A percentile compares a stretch with the other conserved stretches of the same genome.
phyloP scores from a whole-genome alignment of 2,329 filamentous ascomycete genomes.

The Pseudogymnoascus sp. region DNA sequence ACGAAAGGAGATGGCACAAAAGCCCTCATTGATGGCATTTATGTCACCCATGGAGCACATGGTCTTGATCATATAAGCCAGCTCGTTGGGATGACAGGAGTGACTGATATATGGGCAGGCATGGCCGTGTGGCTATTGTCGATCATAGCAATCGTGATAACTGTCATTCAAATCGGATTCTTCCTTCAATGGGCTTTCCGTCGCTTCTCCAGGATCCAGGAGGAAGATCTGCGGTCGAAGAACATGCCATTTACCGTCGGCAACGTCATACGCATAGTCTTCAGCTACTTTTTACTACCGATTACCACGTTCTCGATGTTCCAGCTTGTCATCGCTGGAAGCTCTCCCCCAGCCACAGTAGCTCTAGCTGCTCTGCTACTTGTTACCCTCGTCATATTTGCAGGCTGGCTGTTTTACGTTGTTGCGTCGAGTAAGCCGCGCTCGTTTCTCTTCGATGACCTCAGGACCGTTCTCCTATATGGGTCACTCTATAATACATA shows the following conservation, averaged over 20 bases:
- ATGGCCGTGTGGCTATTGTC: slow-evolving; percentile 87
- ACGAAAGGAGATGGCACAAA: slow-evolving; percentile 56
- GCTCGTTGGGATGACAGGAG: slow-evolving; percentile 67
- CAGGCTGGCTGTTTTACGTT: slow-evolving; percentile 69
- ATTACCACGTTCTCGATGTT: slow-evolving; percentile 82
- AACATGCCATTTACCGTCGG: slow-evolving; percentile 81
- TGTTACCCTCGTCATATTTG: slow-evolving; percentile 61
- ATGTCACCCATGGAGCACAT: slow-evolving; percentile 66
- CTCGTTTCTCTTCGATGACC: slow-evolving; percentile 83
- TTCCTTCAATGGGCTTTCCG: slow-evolving; percentile 67
- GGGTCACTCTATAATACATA: slow-evolving; percentile 97
- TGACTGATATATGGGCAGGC: slow-evolving; percentile 81
- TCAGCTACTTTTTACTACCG: slow-evolving; percentile 87
- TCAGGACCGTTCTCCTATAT: slow-evolving; percentile 80
- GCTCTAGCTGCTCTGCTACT: slow-evolving; percentile 69
- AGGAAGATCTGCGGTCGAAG: slow-evolving; percentile 84
- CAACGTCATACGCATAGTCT: slow-evolving; percentile 74
- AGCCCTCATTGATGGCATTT: slow-evolving; percentile 75
- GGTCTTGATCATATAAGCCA: slow-evolving; percentile 74
- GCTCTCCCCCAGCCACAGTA: slow-evolving; percentile 62
- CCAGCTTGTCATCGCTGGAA: slow-evolving; percentile 68
- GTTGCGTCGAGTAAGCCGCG: slow-evolving; percentile 75
- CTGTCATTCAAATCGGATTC: slow-evolving; percentile 71
- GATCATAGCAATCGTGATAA: slow-evolving; percentile 58
- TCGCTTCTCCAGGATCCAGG: slow-evolving; percentile 58